phyloP scores from a whole-genome alignment of 306 rosid genomes.

The Rubus parviflorus region DNA sequence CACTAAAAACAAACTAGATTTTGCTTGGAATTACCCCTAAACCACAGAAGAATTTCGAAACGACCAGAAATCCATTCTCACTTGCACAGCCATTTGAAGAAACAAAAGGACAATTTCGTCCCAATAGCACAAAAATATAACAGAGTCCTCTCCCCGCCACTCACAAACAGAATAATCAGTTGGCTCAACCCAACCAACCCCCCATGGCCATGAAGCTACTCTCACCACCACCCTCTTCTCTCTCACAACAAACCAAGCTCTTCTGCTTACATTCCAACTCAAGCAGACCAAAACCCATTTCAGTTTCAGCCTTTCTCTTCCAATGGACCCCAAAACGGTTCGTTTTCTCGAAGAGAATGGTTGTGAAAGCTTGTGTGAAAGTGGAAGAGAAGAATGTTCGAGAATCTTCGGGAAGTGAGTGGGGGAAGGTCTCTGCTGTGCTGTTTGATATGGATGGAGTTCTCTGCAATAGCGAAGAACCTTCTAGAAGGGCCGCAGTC shows the following conservation, averaged over 20 bases:
- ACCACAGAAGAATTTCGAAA: neutral
- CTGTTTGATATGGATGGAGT: conserved; percentile 98
- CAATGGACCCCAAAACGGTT: conserved; percentile 43
- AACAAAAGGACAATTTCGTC: conserved; percentile 22
- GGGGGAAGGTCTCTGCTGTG: conserved; percentile 93
- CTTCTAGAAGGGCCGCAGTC: conserved; percentile 77
- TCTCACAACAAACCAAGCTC: conserved; percentile 35
- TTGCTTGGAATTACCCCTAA: neutral
- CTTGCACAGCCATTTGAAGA: neutral
- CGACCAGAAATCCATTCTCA: neutral
- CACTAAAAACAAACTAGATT: neutral
- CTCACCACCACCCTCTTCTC: conserved; percentile 34
- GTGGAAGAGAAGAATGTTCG: conserved; percentile 53
- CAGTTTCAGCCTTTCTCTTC: conserved; percentile 39
- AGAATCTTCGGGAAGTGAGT: conserved; percentile 41
- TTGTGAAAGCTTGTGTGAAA: conserved; percentile 52
- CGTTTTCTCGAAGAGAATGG: conserved; percentile 35
- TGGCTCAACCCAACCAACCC: neutral
- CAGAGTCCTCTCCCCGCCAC: conserved; percentile 37
- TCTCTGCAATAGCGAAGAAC: conserved; percentile 85
- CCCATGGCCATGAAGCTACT: conserved; percentile 46
- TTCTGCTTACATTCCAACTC: conserved; percentile 32
- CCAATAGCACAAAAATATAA: neutral
- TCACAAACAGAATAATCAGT: conserved; percentile 20
- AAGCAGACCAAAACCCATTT: conserved; percentile 34